These are phyloP conservation scores for Corymbia citriodora DNA, from an alignment of 441 rosid species.

Conservation along the genomic window DNA sequence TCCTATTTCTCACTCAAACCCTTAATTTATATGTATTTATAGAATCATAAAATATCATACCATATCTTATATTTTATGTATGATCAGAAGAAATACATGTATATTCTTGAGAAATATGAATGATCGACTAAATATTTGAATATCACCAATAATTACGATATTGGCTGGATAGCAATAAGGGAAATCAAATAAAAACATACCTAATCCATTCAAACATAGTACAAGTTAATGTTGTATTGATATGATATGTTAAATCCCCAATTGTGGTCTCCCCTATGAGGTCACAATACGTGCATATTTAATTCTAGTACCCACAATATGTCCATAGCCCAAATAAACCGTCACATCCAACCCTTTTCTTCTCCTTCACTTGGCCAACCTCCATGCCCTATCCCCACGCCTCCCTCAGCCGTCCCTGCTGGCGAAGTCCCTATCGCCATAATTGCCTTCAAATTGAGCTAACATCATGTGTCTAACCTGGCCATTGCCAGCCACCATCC, in stretches of 20 bases:
- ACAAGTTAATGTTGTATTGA: too few species aligned
- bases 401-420: background rate
- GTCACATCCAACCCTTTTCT: background rate
- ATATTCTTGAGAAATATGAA: too few species aligned
- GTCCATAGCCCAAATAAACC: background rate
- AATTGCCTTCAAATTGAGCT: background rate
- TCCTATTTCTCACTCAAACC: too few species aligned
- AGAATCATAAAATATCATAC: too few species aligned
- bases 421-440: background rate
- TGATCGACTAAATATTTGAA: too few species aligned
- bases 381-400: background rate
- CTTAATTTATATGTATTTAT: too few species aligned
- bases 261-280: background rate
- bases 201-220: background rate
- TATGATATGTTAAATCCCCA: background rate
- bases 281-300: background rate
- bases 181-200: too few species aligned
- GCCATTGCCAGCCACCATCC: background rate
- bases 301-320: too few species aligned
- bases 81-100: too few species aligned
- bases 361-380: background rate
- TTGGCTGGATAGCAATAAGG: too few species aligned
- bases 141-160: too few species aligned
- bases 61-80: too few species aligned
- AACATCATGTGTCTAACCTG: background rate